These are phyloP conservation scores for Quaeritorhiza haematococci DNA, from an alignment of 371 early-diverging fungal genomes.

Conservation along the genomic window DNA sequence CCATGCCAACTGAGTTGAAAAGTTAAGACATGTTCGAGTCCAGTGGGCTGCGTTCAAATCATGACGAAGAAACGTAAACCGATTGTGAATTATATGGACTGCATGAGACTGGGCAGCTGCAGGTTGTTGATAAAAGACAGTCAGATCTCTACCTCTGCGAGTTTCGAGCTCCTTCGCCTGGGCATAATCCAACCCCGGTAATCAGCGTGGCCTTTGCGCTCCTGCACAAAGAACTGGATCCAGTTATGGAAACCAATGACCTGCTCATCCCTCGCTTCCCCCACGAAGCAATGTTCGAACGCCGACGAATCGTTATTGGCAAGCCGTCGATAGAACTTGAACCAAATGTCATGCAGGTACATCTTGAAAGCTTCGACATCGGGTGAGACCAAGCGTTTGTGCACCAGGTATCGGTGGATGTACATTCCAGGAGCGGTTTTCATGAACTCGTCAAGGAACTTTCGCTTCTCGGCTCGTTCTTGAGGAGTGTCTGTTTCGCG, in stretches of 20 bases:
- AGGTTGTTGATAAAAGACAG: not conserved
- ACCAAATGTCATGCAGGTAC: constrained; percentile 38
- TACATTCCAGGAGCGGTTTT: constrained; percentile 30
- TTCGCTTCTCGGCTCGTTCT: constrained; percentile 26
- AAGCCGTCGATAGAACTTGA: constrained; percentile 28
- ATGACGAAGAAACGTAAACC: too few species aligned
- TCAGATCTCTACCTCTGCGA: too few species aligned
- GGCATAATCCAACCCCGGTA: constrained; percentile 45
- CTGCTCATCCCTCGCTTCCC: constrained; percentile 35
- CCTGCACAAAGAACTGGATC: constrained; percentile 40
- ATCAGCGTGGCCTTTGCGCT: constrained; percentile 31
- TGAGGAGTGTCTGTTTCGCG: constrained; percentile 23
- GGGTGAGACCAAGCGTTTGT: constrained; percentile 14
- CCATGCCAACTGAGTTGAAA: constrained; percentile 40
- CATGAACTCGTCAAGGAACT: constrained; percentile 33
- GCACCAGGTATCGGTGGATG: constrained; percentile 28
- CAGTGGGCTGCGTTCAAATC: constrained; percentile 1
- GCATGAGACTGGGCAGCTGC: not conserved
- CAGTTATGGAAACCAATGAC: constrained; percentile 55
- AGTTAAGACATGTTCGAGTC: constrained; percentile 18
- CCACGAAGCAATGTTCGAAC: constrained; percentile 50
- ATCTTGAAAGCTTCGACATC: constrained; percentile 22
- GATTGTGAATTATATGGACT: too few species aligned
- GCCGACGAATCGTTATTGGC: constrained; percentile 31
- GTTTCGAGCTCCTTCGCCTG: constrained; percentile 4